Evolutionary conservation across 2,329 filamentous ascomycete genomes (phyloP).

Genomic region (Calonectria hawksworthii): DNA sequence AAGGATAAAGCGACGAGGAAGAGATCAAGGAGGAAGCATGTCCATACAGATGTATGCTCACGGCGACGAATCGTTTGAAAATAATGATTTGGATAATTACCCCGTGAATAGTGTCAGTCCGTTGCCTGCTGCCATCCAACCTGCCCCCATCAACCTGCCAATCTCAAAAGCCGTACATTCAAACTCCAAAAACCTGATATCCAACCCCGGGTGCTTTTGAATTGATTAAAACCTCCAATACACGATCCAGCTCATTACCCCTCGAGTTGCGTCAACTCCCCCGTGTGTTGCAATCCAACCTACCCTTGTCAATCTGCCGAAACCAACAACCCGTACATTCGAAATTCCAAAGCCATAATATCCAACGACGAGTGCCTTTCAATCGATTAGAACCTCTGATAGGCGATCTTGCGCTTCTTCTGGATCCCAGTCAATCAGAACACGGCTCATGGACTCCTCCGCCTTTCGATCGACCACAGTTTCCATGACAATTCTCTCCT

Average conservation of each 20-base stretch:
- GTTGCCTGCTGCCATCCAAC: neutral
- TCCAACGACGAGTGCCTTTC: neutral
- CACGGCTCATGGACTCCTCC: neutral
- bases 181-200: neutral
- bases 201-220: neutral
- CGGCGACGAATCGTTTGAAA: neutral
- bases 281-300: neutral
- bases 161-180: neutral
- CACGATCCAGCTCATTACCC: neutral
- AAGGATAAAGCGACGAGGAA: neutral
- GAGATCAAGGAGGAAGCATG: neutral
- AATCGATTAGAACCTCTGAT: neutral
- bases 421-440: neutral
- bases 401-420: neutral
- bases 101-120: neutral
- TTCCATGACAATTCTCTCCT: conserved; percentile 1
- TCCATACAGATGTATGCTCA: neutral
- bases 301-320: neutral
- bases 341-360: neutral
- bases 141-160: neutral
- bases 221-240: neutral
- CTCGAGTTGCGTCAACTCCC: no score
- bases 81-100: neutral
- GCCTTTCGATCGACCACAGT: neutral
- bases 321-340: neutral